These are phyloP conservation scores for Phytopythium mirpurense DNA, from an alignment of 352 stramenopile species.

Conservation along the genomic window DNA sequence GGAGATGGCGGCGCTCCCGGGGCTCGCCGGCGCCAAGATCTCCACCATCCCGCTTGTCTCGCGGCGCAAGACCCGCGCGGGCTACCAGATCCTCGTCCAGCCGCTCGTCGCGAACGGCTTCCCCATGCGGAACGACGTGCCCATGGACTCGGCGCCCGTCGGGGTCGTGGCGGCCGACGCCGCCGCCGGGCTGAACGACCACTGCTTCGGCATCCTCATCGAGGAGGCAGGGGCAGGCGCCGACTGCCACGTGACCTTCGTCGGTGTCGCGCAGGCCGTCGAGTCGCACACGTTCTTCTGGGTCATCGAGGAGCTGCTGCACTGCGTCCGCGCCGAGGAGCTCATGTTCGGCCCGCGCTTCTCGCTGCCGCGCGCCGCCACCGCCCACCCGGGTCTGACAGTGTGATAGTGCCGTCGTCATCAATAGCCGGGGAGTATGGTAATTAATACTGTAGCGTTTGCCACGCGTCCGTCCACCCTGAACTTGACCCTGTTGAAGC, in stretches of 20 bases:
- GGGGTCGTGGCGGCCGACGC: not conserved
- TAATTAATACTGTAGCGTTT: too few species aligned
- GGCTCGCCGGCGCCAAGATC: not conserved
- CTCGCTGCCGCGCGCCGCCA: not conserved
- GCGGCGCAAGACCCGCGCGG: not conserved
- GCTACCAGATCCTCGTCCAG: conserved; percentile 4
- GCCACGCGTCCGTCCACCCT: too few species aligned
- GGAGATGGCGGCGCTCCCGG: conserved; percentile 4
- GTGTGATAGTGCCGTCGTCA: too few species aligned
- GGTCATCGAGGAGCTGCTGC: conserved; percentile 7
- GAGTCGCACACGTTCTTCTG: conserved; percentile 4
- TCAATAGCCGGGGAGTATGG: too few species aligned
- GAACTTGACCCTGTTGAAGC: too few species aligned
- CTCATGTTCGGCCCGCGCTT: conserved; percentile 8
- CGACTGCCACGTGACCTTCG: conserved; percentile 1
- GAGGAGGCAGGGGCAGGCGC: not conserved
- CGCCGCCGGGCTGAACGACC: conserved; percentile 1
- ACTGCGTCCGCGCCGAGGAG: conserved; percentile 6
- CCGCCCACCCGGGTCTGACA: not conserved
- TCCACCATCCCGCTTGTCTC: conserved; percentile 6
- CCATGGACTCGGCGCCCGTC: not conserved
- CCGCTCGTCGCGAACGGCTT: conserved; percentile 4
- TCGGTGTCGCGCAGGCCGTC: conserved; percentile 4
- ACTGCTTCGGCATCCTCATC: conserved; percentile 6
- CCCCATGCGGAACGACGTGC: not conserved